phyloP scores from a whole-genome alignment of 108 stramenopile species.

The Parietichytrium sp. region DNA sequence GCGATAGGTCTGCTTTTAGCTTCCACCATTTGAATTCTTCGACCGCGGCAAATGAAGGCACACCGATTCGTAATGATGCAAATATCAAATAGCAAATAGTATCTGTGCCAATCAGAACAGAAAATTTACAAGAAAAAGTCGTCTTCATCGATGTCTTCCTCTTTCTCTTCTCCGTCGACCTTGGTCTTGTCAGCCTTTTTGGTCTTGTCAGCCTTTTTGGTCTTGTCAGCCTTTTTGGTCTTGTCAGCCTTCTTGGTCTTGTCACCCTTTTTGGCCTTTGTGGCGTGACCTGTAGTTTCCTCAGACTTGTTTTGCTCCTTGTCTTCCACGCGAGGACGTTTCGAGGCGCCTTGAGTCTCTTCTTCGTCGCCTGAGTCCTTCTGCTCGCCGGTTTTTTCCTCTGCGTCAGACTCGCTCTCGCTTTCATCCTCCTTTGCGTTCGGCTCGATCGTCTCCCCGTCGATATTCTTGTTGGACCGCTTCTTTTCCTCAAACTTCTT shows the following conservation, averaged over 20 bases:
- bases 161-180: no score
- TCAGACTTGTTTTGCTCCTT: not conserved
- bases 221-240: not conserved
- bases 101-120: no score
- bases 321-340: not conserved
- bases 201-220: not conserved
- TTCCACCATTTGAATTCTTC: no score
- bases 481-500: no score
- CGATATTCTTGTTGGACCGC: slow-evolving; percentile 23
- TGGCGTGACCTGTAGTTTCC: not conserved
- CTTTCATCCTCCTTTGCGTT: not conserved
- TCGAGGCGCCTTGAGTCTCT: not conserved
- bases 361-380: not conserved
- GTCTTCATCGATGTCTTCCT: slow-evolving; percentile 32
- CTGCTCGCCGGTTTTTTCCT: no score
- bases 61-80: no score
- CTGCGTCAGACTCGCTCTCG: not conserved
- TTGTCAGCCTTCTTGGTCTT: not conserved
- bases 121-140: slow-evolving; percentile 27
- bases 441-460: not conserved
- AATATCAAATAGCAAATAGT: no score
- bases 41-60: no score
- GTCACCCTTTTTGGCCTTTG: not conserved
- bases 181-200: not conserved
- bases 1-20: no score